phyloP scores from a whole-genome alignment of 2,329 filamentous ascomycete species.

The Diaporthe vexans region DNA sequence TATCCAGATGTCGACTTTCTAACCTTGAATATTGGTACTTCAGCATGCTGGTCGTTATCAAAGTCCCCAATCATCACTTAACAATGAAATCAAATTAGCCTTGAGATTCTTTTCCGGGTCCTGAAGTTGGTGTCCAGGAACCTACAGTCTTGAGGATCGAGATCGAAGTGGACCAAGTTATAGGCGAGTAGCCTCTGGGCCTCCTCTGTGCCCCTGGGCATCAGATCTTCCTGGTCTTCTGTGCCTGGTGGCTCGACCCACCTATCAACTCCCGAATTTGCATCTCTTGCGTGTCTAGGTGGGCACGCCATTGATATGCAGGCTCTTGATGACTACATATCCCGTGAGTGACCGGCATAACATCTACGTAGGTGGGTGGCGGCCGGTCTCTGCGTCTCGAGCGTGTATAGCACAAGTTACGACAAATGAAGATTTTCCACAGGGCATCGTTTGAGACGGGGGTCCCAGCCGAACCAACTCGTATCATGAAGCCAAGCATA shows the following conservation, averaged over 20 bases:
- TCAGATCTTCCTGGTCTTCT: not conserved
- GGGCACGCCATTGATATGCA: slow-evolving; percentile 11
- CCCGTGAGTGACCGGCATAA: not conserved
- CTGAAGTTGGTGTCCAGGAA: not conserved
- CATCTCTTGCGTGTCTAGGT: not conserved
- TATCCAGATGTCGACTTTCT: slow-evolving; percentile 5
- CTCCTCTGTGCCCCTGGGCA: not conserved
- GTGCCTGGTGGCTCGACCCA: slow-evolving; percentile 3
- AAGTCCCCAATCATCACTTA: slow-evolving; percentile 16
- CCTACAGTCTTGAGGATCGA: slow-evolving; percentile 1
- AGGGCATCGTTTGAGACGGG: not conserved
- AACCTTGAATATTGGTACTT: slow-evolving; percentile 22
- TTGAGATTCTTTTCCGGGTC: too few relatives aligned
- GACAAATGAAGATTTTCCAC: slow-evolving; percentile 19
- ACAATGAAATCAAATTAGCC: not conserved
- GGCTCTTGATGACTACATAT: not conserved
- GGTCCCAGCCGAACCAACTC: not conserved
- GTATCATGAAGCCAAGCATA: not conserved
- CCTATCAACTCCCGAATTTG: not conserved
- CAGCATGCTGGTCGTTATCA: not conserved
- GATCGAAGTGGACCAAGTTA: slow-evolving; percentile 10
- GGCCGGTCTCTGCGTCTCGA: not conserved
- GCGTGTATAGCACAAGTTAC: not conserved
- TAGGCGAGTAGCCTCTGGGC: not conserved
- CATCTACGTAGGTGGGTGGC: too few relatives aligned